phyloP scores from a whole-genome alignment of 1,139 yeast genomes.

The Geotrichum macrosporum region DNA sequence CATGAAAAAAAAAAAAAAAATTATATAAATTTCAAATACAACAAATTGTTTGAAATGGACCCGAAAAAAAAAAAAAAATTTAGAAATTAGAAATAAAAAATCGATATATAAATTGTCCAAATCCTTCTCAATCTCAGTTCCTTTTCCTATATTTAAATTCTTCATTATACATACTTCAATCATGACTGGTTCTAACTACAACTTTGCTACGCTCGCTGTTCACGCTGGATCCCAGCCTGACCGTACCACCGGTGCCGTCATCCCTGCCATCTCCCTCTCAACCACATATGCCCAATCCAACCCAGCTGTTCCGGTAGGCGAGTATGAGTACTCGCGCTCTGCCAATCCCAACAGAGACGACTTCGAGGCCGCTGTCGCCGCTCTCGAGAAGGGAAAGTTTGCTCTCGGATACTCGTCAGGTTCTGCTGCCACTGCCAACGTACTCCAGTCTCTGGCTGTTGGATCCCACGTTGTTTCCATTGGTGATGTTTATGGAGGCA shows the following conservation, averaged over 20 bases:
- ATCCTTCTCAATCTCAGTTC: neutral
- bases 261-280: slow-evolving; percentile 76
- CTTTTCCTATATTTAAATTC: neutral
- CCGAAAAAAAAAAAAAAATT: too few species aligned
- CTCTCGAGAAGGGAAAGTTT: slow-evolving; percentile 70
- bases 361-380: slow-evolving; percentile 76
- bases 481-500: slow-evolving; percentile 91
- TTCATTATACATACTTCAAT: neutral
- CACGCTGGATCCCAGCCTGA: slow-evolving; percentile 80
- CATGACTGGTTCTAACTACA: slow-evolving; percentile 18
- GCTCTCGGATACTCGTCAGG: slow-evolving; percentile 84
- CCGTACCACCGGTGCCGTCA: slow-evolving; percentile 77
- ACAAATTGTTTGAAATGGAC: too few species aligned
- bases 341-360: slow-evolving; percentile 85
- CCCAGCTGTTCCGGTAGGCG: slow-evolving; percentile 75
- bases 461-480: slow-evolving; percentile 74
- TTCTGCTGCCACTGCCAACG: slow-evolving; percentile 77
- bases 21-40: too few species aligned
- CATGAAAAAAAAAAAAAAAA: too few species aligned
- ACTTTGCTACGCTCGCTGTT: slow-evolving; percentile 74
- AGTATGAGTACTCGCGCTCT: slow-evolving; percentile 80
- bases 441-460: slow-evolving; percentile 67
- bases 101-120: too few species aligned
- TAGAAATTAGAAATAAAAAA: too few species aligned
- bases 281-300: slow-evolving; percentile 81